These are phyloP conservation scores for Aspergillus panamensis DNA, from an alignment of 495 filamentous ascomycete genomes.

Conservation along the genomic window DNA sequence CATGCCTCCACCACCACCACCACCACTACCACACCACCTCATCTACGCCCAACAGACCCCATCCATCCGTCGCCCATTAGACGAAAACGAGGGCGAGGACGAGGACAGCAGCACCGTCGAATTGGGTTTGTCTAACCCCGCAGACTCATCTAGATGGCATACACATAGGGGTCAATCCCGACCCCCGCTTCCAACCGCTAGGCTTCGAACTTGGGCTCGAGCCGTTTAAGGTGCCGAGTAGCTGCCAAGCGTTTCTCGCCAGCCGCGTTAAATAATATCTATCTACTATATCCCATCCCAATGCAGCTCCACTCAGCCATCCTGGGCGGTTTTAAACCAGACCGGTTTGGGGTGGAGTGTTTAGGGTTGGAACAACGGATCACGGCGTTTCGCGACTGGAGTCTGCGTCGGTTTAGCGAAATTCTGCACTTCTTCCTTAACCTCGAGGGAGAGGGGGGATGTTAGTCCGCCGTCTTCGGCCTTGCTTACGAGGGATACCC, in stretches of 20 bases:
- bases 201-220: slow-evolving; percentile 16
- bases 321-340: slow-evolving; percentile 10
- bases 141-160: slow-evolving; percentile 15
- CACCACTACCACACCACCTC: too few relatives aligned
- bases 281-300: slow-evolving; percentile 17
- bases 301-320: slow-evolving; percentile 18
- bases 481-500: slow-evolving; percentile 7
- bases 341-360: slow-evolving; percentile 10
- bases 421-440: slow-evolving; percentile 10
- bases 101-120: not conserved
- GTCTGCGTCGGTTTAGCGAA: slow-evolving; percentile 6
- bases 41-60: too few relatives aligned
- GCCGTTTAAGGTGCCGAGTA: slow-evolving; percentile 10
- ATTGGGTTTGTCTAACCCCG: slow-evolving; percentile 1
- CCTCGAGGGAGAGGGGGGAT: slow-evolving; percentile 13
- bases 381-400: slow-evolving; percentile 10
- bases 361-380: slow-evolving; percentile 1
- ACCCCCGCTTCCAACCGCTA: slow-evolving; percentile 16
- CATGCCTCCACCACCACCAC: not conserved
- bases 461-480: slow-evolving; percentile 7
- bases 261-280: not conserved
- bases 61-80: too few relatives aligned
- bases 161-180: slow-evolving; percentile 15
- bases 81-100: not conserved
- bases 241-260: slow-evolving; percentile 2